phyloP scores from a whole-genome alignment of 768 basidiomycete genomes.

The Coprinellus aureogranulatus region DNA sequence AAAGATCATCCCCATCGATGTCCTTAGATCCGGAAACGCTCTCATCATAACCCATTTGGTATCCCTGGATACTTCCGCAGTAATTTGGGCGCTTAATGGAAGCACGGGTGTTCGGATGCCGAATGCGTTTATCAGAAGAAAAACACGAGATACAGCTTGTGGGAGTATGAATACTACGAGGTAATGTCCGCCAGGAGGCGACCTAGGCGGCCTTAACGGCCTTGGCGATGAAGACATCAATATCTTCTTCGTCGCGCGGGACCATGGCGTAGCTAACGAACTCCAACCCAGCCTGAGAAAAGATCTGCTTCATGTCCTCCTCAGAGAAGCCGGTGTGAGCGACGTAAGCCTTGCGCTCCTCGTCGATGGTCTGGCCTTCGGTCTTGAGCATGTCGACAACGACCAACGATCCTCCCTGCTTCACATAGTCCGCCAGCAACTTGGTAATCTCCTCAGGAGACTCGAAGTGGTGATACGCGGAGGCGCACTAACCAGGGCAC shows the following conservation, averaged over 20 bases:
- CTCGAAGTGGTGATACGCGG: conserved; percentile 38
- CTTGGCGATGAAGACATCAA: not conserved
- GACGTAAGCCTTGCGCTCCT: not conserved
- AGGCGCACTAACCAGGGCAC: conserved; percentile 43
- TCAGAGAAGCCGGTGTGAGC: conserved; percentile 17
- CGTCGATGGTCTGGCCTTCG: not conserved
- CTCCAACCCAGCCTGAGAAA: conserved; percentile 36
- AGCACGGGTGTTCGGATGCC: too few relatives aligned
- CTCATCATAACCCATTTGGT: too few relatives aligned
- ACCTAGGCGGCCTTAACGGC: not conserved
- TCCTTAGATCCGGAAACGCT: too few relatives aligned
- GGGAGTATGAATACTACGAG: too few relatives aligned
- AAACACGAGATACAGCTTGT: too few relatives aligned
- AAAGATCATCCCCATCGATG: too few relatives aligned
- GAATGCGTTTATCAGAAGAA: too few relatives aligned
- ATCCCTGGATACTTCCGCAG: too few relatives aligned
- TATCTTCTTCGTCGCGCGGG: not conserved
- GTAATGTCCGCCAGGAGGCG: not conserved
- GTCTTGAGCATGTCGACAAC: conserved; percentile 47
- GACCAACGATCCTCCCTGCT: conserved; percentile 58
- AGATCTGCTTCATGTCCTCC: conserved; percentile 44
- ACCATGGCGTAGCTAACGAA: not conserved
- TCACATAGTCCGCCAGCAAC: conserved; percentile 17
- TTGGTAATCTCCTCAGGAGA: too few relatives aligned
- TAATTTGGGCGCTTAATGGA: too few relatives aligned